Conservation (phyloP, 1,284 basidiomycete genomes). For the Ganoderma sinense region DNA sequence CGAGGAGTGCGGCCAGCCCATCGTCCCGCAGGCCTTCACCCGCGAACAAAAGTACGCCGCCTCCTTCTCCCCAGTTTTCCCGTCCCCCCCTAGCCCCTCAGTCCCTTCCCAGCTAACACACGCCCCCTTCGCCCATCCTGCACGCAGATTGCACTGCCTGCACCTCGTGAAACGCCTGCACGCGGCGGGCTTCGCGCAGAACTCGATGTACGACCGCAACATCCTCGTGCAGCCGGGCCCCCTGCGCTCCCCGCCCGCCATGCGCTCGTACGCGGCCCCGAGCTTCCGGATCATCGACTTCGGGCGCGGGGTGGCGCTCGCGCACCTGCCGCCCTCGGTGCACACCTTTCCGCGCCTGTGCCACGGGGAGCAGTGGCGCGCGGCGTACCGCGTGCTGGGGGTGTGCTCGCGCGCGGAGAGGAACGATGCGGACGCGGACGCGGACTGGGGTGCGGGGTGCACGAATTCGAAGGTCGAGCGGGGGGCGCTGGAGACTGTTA, state of each 20-base stretch:
- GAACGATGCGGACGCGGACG: no score
- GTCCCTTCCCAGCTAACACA: no score
- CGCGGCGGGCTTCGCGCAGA: conserved; percentile 47
- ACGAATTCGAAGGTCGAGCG: no score
- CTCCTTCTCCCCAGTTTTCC: neutral
- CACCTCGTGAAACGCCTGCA: conserved; percentile 50
- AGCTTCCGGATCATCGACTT: conserved; percentile 62
- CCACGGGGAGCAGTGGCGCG: neutral
- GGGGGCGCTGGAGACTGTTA: no score
- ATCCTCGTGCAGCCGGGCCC: conserved; percentile 54
- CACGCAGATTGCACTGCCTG: conserved; percentile 43
- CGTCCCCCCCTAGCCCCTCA: neutral
- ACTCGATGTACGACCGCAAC: conserved; percentile 51
- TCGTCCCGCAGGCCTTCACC: conserved; percentile 30
- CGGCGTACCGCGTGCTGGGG: neutral
- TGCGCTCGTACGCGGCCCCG: conserved; percentile 32
- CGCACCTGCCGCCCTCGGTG: neutral
- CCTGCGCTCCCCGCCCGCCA: conserved; percentile 38
- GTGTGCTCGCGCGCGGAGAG: neutral
- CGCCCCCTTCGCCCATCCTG: neutral
- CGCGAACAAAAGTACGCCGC: neutral
- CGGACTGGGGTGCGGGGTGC: no score
- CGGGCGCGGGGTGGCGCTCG: conserved; percentile 37
- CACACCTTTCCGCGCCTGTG: neutral
- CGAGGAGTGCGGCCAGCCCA: conserved; percentile 53